These are phyloP conservation scores for Colletotrichum brevisporum DNA, from an alignment of 2,329 filamentous ascomycete genomes.

Conservation along the genomic window DNA sequence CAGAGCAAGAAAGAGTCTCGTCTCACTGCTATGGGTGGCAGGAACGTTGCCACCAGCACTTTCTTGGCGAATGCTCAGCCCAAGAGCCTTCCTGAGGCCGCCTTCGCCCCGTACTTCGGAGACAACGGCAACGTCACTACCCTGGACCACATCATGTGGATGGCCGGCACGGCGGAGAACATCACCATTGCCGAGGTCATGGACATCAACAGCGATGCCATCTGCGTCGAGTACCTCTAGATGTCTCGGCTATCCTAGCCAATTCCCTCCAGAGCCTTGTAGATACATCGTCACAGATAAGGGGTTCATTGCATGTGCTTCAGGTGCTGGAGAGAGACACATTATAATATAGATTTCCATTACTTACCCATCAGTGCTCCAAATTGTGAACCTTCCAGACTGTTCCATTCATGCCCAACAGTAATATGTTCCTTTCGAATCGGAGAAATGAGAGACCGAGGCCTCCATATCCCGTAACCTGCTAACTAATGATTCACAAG, in stretches of 20 bases:
- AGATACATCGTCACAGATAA: too few relatives aligned
- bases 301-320: too few relatives aligned
- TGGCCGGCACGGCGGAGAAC: slow-evolving; percentile 27
- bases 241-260: not conserved
- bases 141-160: slow-evolving; percentile 27
- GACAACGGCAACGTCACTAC: slow-evolving; percentile 31
- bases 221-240: slow-evolving; percentile 24
- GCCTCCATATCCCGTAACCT: too few relatives aligned
- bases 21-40: slow-evolving; percentile 26
- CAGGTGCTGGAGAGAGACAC: too few relatives aligned
- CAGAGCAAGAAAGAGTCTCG: slow-evolving; percentile 37
- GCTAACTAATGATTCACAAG: too few relatives aligned
- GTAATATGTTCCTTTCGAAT: too few relatives aligned
- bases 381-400: too few relatives aligned
- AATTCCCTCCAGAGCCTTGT: too few relatives aligned
- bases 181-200: slow-evolving; percentile 33
- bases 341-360: too few relatives aligned
- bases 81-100: not conserved
- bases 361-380: too few relatives aligned
- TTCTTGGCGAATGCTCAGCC: slow-evolving; percentile 10
- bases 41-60: slow-evolving; percentile 17
- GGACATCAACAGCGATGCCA: slow-evolving; percentile 31
- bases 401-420: too few relatives aligned
- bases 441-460: too few relatives aligned
- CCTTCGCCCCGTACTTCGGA: slow-evolving; percentile 29